Conservation (phyloP, 805 yeast species). For the Candida silvicultrix region DNA sequence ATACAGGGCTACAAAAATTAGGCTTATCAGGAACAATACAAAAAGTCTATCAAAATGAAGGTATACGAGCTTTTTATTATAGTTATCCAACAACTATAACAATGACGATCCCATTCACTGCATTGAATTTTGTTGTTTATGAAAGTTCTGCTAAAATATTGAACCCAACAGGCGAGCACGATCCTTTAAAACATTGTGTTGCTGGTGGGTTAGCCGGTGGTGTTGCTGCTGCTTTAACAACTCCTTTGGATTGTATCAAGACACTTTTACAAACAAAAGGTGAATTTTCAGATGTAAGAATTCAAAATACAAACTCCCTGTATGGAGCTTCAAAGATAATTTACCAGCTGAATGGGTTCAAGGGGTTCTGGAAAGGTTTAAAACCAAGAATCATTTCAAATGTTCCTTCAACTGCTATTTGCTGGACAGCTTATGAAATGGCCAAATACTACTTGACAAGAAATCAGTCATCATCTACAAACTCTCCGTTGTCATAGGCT, state of each 20-base stretch:
- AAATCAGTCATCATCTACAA: not conserved
- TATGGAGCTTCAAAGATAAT: slow-evolving; percentile 64
- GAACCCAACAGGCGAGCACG: slow-evolving; percentile 73
- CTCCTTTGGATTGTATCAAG: slow-evolving; percentile 90
- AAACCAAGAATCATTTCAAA: slow-evolving; percentile 87
- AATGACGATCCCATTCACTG: slow-evolving; percentile 92
- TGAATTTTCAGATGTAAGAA: slow-evolving; percentile 30
- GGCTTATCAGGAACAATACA: slow-evolving; percentile 12
- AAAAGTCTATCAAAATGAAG: slow-evolving; percentile 38
- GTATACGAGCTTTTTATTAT: slow-evolving; percentile 72
- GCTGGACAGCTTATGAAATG: slow-evolving; percentile 98
- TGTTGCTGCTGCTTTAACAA: slow-evolving; percentile 88
- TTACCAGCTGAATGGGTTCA: slow-evolving; percentile 48
- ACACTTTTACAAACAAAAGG: slow-evolving; percentile 85
- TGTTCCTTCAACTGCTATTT: slow-evolving; percentile 93
- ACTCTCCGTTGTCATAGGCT: not conserved
- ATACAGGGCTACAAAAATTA: slow-evolving; percentile 5
- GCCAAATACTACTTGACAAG: slow-evolving; percentile 51
- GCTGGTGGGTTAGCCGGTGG: slow-evolving; percentile 95
- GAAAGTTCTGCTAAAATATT: slow-evolving; percentile 69
- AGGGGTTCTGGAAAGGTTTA: slow-evolving; percentile 76
- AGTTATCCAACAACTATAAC: slow-evolving; percentile 94
- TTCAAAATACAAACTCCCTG: slow-evolving; percentile 56
- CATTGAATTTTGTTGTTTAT: slow-evolving; percentile 87
- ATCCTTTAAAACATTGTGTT: slow-evolving; percentile 89